These are phyloP conservation scores for Rosa multiflora DNA, from an alignment of 306 rosid species.

Conservation along the genomic window DNA sequence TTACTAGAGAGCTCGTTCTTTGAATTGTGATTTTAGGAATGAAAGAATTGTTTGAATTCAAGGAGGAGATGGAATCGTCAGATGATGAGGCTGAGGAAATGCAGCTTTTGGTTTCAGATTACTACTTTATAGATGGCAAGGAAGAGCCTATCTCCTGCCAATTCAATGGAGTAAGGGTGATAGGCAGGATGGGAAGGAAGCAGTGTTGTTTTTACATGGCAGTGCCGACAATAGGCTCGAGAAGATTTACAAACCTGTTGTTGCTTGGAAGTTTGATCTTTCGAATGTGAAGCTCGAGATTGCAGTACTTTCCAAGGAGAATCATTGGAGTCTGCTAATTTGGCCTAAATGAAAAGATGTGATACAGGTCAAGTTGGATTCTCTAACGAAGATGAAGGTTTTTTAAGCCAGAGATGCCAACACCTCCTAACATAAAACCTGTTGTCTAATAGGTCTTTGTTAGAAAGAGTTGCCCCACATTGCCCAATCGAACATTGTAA, in stretches of 20 bases:
- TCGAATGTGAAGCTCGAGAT: slow-evolving; percentile 55
- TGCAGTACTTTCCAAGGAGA: slow-evolving; percentile 60
- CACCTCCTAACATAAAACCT: too few relatives aligned
- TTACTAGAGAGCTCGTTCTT: too few relatives aligned
- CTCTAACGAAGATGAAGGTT: too few relatives aligned
- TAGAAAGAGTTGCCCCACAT: too few relatives aligned
- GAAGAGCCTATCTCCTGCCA: slow-evolving; percentile 63
- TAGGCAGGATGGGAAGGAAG: slow-evolving; percentile 30
- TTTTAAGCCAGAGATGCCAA: too few relatives aligned
- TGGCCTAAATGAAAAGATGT: too few relatives aligned
- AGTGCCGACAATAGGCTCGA: slow-evolving; percentile 32
- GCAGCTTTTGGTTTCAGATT: slow-evolving; percentile 42
- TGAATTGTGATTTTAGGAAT: too few relatives aligned
- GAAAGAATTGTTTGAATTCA: too few relatives aligned
- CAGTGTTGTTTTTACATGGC: slow-evolving; percentile 32
- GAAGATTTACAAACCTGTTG: slow-evolving; percentile 57
- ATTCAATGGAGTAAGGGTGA: slow-evolving; percentile 59
- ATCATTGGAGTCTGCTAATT: slow-evolving; percentile 55
- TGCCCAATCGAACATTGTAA: too few relatives aligned
- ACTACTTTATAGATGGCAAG: slow-evolving; percentile 57
- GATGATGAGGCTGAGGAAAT: slow-evolving; percentile 61
- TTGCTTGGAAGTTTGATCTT: slow-evolving; percentile 80
- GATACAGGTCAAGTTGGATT: too few relatives aligned
- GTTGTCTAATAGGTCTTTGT: too few relatives aligned
- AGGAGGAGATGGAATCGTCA: slow-evolving; percentile 60